These are phyloP conservation scores for Aureobasidium melanogenum DNA, from an alignment of 2,329 filamentous ascomycete genomes.

Conservation along the genomic window DNA sequence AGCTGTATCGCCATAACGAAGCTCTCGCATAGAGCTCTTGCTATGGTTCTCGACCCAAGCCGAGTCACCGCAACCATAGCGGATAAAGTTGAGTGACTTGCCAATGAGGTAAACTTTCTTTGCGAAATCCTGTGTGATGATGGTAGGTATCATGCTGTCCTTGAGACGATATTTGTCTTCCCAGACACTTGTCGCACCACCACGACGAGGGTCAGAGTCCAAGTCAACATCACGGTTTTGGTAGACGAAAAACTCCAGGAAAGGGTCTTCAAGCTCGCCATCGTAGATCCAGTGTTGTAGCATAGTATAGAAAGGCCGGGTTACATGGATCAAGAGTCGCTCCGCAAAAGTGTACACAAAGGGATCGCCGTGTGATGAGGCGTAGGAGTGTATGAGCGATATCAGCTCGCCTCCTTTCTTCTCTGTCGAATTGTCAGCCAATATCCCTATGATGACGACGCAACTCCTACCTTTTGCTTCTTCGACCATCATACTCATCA, in stretches of 20 bases:
- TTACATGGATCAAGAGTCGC: slow-evolving; percentile 75
- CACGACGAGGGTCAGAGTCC: slow-evolving; percentile 33
- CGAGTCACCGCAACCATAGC: slow-evolving; percentile 87
- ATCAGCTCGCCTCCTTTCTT: slow-evolving; percentile 87
- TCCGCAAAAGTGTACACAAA: slow-evolving; percentile 92
- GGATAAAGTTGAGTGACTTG: slow-evolving; percentile 96
- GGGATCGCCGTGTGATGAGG: slow-evolving; percentile 87
- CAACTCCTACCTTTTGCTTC: slow-evolving; percentile 62
- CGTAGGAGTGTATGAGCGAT: slow-evolving; percentile 86
- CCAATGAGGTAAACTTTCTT: slow-evolving; percentile 96
- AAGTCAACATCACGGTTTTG: slow-evolving; percentile 58
- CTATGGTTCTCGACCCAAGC: slow-evolving; percentile 95
- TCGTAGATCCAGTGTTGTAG: slow-evolving; percentile 96
- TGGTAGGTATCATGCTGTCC: slow-evolving; percentile 79
- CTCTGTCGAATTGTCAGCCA: slow-evolving; percentile 23
- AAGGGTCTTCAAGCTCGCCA: slow-evolving; percentile 93
- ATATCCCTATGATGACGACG: background rate
- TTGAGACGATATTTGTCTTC: slow-evolving; percentile 92
- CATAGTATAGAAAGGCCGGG: slow-evolving; percentile 93
- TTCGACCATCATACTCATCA: slow-evolving; percentile 92
- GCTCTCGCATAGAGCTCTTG: slow-evolving; percentile 81
- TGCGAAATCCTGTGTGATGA: slow-evolving; percentile 87
- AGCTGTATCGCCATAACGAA: slow-evolving; percentile 86
- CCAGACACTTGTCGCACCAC: slow-evolving; percentile 82
- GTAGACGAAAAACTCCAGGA: slow-evolving; percentile 87